Evolutionary conservation across 83 land plant genomes (phyloP), one percentile per base, ranked within the genome.

Genomic region (Isoetes engelmannii): DNA sequence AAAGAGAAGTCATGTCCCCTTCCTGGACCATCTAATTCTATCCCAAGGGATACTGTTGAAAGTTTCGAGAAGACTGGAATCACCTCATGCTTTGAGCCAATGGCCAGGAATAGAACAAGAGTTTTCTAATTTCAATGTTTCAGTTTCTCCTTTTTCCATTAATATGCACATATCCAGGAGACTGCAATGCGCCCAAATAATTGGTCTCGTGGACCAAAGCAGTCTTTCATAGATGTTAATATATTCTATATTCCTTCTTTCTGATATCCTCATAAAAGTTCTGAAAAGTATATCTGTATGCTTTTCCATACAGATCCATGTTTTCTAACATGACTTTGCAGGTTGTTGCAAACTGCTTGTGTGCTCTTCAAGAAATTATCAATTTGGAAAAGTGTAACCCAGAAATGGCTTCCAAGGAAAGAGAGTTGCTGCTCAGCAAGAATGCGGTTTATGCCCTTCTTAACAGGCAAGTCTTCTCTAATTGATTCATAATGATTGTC

Each of bases 331-430:
- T 4, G 12, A 4, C 57, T 54, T 45, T 47, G 56, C 71, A 93
- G 98, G 98, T 90, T 51, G 92, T 93, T 62, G 98, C 98, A 64
- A 90, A 90, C 60, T 87, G 96, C 72, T 71, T 93, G 56, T 84
- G 77, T 19, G 77, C 98, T 3, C 73, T 93, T 61, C 88, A 90
- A 76, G 98, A 93, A 79, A 93, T 93, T 51, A 81, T 86, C 77
- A 69, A 70, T 60, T 73, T 76, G 45, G 98, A 93, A 68, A 90
- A 81, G 37, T 81, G 65, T 64, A 68, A 73, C 48, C 82, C 82
- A 21, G 92, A 90, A 61, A 86, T 84, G 65, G 97, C 90, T 49
- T 69, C 74, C 4, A 81, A 72, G 63, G 97, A 93, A 56, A 90
- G 82, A 72, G 97, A 93, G 45, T 63, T 78, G 19, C 73, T 93